Evolutionary conservation across 1,284 basidiomycete genomes (phyloP).

Genomic region (Cryptococcus sp.): DNA sequence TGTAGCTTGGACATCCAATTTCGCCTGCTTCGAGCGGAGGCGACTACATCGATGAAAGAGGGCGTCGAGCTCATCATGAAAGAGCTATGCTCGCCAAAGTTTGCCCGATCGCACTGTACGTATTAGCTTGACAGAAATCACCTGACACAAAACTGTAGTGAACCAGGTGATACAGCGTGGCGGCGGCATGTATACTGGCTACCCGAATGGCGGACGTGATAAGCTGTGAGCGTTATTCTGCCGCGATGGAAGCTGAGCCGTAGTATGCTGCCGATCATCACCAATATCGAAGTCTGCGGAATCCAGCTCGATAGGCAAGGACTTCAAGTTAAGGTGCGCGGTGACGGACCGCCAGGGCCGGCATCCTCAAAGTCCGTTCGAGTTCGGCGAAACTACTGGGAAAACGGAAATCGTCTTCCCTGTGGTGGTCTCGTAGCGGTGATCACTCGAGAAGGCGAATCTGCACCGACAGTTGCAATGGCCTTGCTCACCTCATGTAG

Average conservation of each 20-base stretch:
- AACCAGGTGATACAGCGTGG: slow-evolving; percentile 47
- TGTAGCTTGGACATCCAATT: slow-evolving; percentile 65
- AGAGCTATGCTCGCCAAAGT: slow-evolving; percentile 49
- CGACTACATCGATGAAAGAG: slow-evolving; percentile 54
- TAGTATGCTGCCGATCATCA: slow-evolving; percentile 63
- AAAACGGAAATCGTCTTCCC: slow-evolving; percentile 60
- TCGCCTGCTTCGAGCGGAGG: slow-evolving; percentile 67
- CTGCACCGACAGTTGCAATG: slow-evolving; percentile 17
- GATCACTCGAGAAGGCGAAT: slow-evolving; percentile 53
- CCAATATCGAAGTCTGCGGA: slow-evolving; percentile 56
- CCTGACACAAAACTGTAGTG: not conserved
- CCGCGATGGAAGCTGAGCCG: not conserved
- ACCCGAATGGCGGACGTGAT: not conserved
- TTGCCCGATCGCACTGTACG: not conserved
- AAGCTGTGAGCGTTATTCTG: too few species aligned
- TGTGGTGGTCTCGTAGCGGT: slow-evolving; percentile 64
- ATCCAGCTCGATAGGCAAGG: slow-evolving; percentile 57
- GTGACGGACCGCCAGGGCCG: slow-evolving; percentile 61
- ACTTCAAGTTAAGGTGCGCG: slow-evolving; percentile 55
- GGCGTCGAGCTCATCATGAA: slow-evolving; percentile 58
- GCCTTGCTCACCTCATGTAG: slow-evolving; percentile 13
- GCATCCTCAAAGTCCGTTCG: slow-evolving; percentile 9
- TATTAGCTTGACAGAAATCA: slow-evolving; percentile 10
- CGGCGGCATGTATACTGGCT: slow-evolving; percentile 1
- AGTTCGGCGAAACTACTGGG: slow-evolving; percentile 59